Percentiles rank a stretch among this genome's conserved stretches.
Evolutionary conservation across 2,329 filamentous ascomycete genomes (phyloP).

Genomic region (Bipolaris bicolor): DNA sequence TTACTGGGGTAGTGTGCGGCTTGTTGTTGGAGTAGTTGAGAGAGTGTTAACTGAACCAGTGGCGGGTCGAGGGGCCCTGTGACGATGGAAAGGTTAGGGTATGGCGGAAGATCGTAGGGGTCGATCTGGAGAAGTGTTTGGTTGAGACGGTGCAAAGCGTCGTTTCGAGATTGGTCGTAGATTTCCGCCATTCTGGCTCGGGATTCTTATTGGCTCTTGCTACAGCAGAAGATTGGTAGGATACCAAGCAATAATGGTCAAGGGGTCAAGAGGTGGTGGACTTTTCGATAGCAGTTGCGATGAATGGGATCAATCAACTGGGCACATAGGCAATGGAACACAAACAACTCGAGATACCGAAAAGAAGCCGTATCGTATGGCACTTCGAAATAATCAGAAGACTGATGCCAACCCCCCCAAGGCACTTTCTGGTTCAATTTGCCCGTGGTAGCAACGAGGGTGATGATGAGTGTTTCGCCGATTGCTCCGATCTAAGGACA

Average conservation of each 20-base stretch:
- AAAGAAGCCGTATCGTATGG: constrained; percentile 29
- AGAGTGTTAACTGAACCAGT: constrained; percentile 73
- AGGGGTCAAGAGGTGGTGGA: background rate
- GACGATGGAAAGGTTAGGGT: constrained; percentile 62
- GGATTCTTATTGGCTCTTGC: background rate
- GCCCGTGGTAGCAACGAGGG: constrained; percentile 8
- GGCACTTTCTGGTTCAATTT: constrained; percentile 20
- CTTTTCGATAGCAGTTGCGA: constrained; percentile 4
- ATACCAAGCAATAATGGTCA: background rate
- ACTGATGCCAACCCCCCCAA: constrained; percentile 14
- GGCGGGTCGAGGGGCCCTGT: constrained; percentile 72
- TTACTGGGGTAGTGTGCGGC: constrained; percentile 67
- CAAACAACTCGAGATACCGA: constrained; percentile 17
- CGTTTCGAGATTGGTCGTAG: constrained; percentile 35
- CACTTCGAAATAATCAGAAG: constrained; percentile 27
- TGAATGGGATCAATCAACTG: constrained; percentile 18
- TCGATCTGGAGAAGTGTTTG: constrained; percentile 49
- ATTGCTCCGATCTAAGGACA: constrained; percentile 45
- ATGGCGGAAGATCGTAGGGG: constrained; percentile 46
- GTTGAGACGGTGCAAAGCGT: constrained; percentile 44
- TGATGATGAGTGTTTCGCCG: constrained; percentile 29
- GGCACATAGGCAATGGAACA: constrained; percentile 20
- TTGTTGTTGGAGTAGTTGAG: constrained; percentile 74
- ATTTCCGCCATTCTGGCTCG: constrained; percentile 31
- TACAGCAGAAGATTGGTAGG: background rate